Conservation (phyloP, 1,284 basidiomycete species). For the Bjerkandera adusta region DNA sequence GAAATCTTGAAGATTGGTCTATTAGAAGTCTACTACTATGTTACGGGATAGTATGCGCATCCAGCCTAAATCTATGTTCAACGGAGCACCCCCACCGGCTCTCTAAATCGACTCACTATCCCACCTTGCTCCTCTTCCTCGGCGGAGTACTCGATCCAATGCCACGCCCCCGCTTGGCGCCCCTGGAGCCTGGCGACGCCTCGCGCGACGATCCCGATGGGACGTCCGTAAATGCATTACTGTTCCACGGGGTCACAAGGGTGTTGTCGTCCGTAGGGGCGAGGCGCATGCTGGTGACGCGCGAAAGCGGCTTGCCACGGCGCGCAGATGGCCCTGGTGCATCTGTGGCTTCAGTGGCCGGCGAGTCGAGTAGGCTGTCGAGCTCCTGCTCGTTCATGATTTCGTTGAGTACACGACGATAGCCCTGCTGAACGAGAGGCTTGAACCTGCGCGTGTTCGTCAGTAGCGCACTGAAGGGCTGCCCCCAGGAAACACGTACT, state of each 20-base stretch:
- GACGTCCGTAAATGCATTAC: conserved; percentile 6
- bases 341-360: conserved; percentile 26
- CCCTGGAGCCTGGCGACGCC: background rate
- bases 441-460: conserved; percentile 34
- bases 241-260: background rate
- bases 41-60: no score
- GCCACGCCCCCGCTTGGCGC: background rate
- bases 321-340: conserved; percentile 23
- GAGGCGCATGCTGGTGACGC: conserved; percentile 27
- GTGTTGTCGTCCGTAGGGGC: conserved; percentile 7
- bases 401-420: conserved; percentile 47
- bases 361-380: conserved; percentile 7
- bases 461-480: background rate
- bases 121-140: conserved; percentile 4
- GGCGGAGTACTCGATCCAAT: conserved; percentile 2
- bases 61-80: no score
- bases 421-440: conserved; percentile 65
- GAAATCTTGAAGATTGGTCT: no score
- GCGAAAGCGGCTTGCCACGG: conserved; percentile 4
- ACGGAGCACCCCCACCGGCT: no score
- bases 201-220: background rate
- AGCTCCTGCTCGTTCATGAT: conserved; percentile 4
- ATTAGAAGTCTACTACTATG: no score
- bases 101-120: conserved; percentile 1
- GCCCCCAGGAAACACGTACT: conserved; percentile 31